Conservation (phyloP, 768 basidiomycete genomes). For the Kwoniella newhampshirensis region DNA sequence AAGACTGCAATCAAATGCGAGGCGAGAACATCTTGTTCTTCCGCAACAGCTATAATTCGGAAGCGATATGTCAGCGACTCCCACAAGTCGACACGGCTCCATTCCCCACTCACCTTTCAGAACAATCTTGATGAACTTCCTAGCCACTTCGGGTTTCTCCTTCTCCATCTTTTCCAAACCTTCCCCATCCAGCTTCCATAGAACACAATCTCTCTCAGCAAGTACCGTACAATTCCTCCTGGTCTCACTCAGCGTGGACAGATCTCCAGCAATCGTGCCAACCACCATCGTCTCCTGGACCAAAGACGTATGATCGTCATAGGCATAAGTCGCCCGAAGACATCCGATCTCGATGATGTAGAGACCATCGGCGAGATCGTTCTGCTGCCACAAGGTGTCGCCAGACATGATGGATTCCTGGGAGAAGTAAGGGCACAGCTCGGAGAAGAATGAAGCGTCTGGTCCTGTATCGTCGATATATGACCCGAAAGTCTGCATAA, state of each 20-base stretch:
- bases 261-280: conserved; percentile 86
- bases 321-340: conserved; percentile 76
- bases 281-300: conserved; percentile 92
- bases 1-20: conserved; percentile 44
- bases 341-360: conserved; percentile 88
- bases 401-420: conserved; percentile 63
- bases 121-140: conserved; percentile 50
- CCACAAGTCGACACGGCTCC: not conserved
- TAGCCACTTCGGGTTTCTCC: conserved; percentile 60
- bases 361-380: conserved; percentile 74
- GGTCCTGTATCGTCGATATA: conserved; percentile 55
- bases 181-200: conserved; percentile 75
- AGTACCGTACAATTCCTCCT: conserved; percentile 81
- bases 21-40: conserved; percentile 41
- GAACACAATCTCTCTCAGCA: conserved; percentile 70
- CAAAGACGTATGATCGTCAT: conserved; percentile 65
- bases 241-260: conserved; percentile 76
- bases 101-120: conserved; percentile 47
- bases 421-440: conserved; percentile 71
- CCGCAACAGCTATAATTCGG: conserved; percentile 35
- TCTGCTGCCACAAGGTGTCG: conserved; percentile 70
- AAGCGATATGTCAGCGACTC: not conserved
- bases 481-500: conserved; percentile 76
- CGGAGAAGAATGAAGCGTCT: conserved; percentile 58
- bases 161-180: conserved; percentile 65